Conservation (phyloP, 768 basidiomycete species). For the Suillus lakei region DNA sequence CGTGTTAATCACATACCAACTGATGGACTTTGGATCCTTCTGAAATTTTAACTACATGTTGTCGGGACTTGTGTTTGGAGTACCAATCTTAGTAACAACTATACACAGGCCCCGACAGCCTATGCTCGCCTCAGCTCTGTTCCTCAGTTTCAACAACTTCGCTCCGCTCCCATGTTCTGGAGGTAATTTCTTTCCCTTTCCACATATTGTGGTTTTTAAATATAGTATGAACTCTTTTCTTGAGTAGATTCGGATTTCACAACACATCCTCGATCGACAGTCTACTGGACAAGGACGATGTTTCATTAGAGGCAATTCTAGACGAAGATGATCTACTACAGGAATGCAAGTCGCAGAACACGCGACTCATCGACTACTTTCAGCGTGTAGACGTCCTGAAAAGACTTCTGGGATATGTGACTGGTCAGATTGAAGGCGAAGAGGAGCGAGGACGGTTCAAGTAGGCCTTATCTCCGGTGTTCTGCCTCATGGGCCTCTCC, state of each 20-base stretch:
- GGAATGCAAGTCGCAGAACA: slow-evolving; percentile 96
- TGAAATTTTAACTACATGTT: slow-evolving; percentile 6
- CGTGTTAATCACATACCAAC: slow-evolving; percentile 29
- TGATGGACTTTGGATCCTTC: slow-evolving; percentile 12
- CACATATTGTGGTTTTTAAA: slow-evolving; percentile 3
- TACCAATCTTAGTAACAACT: slow-evolving; percentile 31
- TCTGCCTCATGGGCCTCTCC: slow-evolving; percentile 9
- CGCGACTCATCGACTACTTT: slow-evolving; percentile 86
- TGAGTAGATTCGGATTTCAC: slow-evolving; percentile 84
- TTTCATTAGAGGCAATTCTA: slow-evolving; percentile 87
- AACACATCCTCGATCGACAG: slow-evolving; percentile 89
- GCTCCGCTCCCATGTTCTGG: slow-evolving; percentile 48
- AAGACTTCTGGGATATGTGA: slow-evolving; percentile 82
- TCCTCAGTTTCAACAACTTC: slow-evolving; percentile 10
- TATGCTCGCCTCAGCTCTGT: neutral
- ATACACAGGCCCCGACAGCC: slow-evolving; percentile 11
- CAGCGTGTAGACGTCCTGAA: slow-evolving; percentile 81
- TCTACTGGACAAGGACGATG: slow-evolving; percentile 88
- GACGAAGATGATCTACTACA: slow-evolving; percentile 93
- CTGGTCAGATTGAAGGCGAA: slow-evolving; percentile 83
- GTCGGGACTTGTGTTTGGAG: slow-evolving; percentile 7
- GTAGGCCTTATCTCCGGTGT: slow-evolving; percentile 41
- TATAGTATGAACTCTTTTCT: slow-evolving; percentile 8
- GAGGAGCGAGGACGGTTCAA: slow-evolving; percentile 82
- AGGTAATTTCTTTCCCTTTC: slow-evolving; percentile 38